Evolutionary conservation across 208 protist genomes (phyloP), one percentile per base, ranked within the genome.

Genomic region (Crithidia expoeki): DNA sequence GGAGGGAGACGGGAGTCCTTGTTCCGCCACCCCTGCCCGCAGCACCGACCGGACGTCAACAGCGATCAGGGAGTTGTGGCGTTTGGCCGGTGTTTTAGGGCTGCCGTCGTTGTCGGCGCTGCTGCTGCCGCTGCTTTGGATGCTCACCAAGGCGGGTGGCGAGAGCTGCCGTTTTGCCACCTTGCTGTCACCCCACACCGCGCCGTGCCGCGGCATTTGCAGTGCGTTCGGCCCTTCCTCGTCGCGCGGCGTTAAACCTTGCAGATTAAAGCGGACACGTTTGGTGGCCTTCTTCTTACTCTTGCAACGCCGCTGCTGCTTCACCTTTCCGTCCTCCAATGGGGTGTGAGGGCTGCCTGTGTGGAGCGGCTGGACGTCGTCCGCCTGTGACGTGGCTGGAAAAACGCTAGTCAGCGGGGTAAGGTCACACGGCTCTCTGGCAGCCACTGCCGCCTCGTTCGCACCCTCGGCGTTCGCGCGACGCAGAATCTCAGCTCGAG

Each of bases 181-280:
- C n/a, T 36, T 30, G 59, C 46, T 17, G n/a, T 51, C 32, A 17
- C 1, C 0, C 12, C n/a, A 14, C 11, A 2, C 21, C 1, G 16
- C 33, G 21, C 61, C 36, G 47, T 67, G 61, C 11, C 47, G 47
- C 10, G 61, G 61, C 61, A 67, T 67, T 34, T 19, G 46, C 61
- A 67, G 49, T 23, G 61, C 61, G 34, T 67, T 57, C 21, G 61
- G 61, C 0, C 61, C 61, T 11, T 63, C 58, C 6, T 51, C 61
- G 33, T 67, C 61, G 16, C 61, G 61, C 5, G 47, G 61, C 16
- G 44, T 17, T 17, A 67, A 38, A 11, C 61, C 61, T 4, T 57
- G 49, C n/a, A 67, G 14, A 34, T 67, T 57, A 23, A 67, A 67
- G 19, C 61, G 61, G 9, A 67, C 61, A 6, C 23, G 61, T 16